Evolutionary conservation across 371 early-diverging fungal genomes (phyloP), one percentile per base, ranked within the genome.

Genomic region (Rhizopus stolonifer): DNA sequence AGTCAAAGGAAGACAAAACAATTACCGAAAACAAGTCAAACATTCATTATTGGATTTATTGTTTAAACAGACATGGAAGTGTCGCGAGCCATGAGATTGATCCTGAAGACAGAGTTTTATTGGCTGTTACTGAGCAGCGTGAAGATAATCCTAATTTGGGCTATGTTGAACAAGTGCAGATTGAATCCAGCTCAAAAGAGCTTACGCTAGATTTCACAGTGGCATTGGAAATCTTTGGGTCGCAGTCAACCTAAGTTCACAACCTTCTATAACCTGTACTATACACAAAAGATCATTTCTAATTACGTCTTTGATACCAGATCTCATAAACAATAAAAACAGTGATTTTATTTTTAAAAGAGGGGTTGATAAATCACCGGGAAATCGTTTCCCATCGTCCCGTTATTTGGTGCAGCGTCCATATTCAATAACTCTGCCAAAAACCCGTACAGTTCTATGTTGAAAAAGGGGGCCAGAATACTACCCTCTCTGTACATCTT

Each of bases 401-500:
- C 88, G 55, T 91, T 90, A 59, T 88, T 89, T 0, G 86, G 82
- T 2, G 84, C 77, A 6, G 88, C 74, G 23, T 60, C 46, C 21
- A 93, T 50, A 9, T 80, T 77, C 9, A 94, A 69, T 5, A 91
- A 64, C 24, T 76, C 62, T 3, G 85, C 60, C 49, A 92, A 56
- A 43, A 94, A 69, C 4, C 74, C 81, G 60, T 92, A 91, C 10
- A 94, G 63, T 60, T 92, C 89, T 0, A 85, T 76, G 64, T 93
- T 92, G 38, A 76, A 74, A 40, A 89, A 84, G 1, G 86, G 77
- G n/a, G 72, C 64, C n/a, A 78, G 21, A n/a, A 72, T 40, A 2
- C 64, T 52, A 1, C 72, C 79, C 18, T 34, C 32, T 19, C 38
- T 55, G 31, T 55, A 61, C 2, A 22, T 36, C 8, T 46, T 32